These are phyloP conservation scores for Rhodotorula toruloides DNA, from an alignment of 768 basidiomycete genomes.

Conservation along the genomic window DNA sequence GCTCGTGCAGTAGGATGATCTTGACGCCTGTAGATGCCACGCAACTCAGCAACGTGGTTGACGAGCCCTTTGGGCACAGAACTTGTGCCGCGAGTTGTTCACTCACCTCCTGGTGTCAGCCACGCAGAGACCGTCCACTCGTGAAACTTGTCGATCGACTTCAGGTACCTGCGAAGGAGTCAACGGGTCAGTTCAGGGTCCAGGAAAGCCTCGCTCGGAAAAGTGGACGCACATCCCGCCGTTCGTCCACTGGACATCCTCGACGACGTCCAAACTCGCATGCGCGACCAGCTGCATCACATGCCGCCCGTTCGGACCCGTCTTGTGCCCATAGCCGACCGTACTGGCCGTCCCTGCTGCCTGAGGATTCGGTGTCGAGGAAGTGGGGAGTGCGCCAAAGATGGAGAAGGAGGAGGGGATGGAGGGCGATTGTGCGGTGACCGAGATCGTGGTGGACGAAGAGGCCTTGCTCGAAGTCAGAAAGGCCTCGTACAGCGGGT, in stretches of 20 bases:
- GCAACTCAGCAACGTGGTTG: not conserved
- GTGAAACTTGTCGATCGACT: slow-evolving; percentile 93
- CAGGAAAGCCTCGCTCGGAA: not conserved
- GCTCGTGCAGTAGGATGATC: slow-evolving; percentile 87
- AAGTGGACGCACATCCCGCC: slow-evolving; percentile 45
- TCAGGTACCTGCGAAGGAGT: slow-evolving; percentile 67
- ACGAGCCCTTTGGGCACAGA: not conserved
- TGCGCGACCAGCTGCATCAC: slow-evolving; percentile 99
- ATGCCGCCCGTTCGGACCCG: slow-evolving; percentile 51
- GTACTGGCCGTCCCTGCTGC: not conserved
- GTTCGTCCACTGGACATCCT: slow-evolving; percentile 83
- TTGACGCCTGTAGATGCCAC: slow-evolving; percentile 68
- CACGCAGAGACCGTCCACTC: slow-evolving; percentile 98
- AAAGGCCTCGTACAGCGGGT: slow-evolving; percentile 49
- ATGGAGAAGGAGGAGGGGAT: slow-evolving; percentile 46
- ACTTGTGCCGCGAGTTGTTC: too few relatives aligned
- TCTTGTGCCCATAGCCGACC: slow-evolving; percentile 40
- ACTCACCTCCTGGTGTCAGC: slow-evolving; percentile 86
- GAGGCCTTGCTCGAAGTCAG: slow-evolving; percentile 45
- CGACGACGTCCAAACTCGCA: slow-evolving; percentile 87
- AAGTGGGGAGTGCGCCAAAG: slow-evolving; percentile 31
- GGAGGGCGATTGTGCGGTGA: slow-evolving; percentile 41
- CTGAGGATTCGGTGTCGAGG: not conserved
- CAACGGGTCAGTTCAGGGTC: not conserved
- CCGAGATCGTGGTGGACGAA: slow-evolving; percentile 35